phyloP scores from a whole-genome alignment of 371 early-diverging fungal species.

The Mortierella sp. region DNA sequence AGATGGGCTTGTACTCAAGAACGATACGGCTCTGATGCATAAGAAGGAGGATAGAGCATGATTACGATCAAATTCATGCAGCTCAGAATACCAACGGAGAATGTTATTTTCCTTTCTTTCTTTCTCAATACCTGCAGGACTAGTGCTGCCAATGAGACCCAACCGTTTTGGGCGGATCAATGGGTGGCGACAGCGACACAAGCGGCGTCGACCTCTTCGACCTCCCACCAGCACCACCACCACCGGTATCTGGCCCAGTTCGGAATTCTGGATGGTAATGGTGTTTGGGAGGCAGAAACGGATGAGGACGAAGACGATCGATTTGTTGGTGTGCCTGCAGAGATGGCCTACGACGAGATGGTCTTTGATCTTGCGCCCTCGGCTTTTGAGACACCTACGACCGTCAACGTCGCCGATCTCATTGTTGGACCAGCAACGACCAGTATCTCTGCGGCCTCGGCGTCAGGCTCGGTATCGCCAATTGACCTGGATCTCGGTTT shows the following conservation, averaged over 20 bases:
- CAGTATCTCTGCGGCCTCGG: conserved; percentile 9
- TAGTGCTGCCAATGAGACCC: conserved; percentile 3
- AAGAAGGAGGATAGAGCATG: no score
- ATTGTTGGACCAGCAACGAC: conserved; percentile 33
- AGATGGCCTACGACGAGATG: conserved; percentile 48
- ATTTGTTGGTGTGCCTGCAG: conserved; percentile 9
- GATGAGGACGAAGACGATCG: no score
- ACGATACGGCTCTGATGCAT: neutral
- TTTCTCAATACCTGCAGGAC: no score
- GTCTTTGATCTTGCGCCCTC: conserved; percentile 45
- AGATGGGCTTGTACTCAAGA: neutral
- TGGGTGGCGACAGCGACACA: conserved; percentile 34
- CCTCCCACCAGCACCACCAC: no score
- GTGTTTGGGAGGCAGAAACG: no score
- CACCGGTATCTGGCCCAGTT: no score
- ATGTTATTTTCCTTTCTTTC: no score
- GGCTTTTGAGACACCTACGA: conserved; percentile 33
- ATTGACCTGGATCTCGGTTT: conserved; percentile 16
- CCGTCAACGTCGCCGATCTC: conserved; percentile 45
- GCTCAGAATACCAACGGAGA: no score
- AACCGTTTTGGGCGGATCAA: conserved; percentile 41
- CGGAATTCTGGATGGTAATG: no score
- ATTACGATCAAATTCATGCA: no score
- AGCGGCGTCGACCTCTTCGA: neutral
- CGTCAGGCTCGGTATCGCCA: conserved; percentile 33